Evolutionary conservation across 495 filamentous ascomycete genomes (phyloP), one percentile per base, ranked within the genome.

Genomic region (Achaetomiella virescens): DNA sequence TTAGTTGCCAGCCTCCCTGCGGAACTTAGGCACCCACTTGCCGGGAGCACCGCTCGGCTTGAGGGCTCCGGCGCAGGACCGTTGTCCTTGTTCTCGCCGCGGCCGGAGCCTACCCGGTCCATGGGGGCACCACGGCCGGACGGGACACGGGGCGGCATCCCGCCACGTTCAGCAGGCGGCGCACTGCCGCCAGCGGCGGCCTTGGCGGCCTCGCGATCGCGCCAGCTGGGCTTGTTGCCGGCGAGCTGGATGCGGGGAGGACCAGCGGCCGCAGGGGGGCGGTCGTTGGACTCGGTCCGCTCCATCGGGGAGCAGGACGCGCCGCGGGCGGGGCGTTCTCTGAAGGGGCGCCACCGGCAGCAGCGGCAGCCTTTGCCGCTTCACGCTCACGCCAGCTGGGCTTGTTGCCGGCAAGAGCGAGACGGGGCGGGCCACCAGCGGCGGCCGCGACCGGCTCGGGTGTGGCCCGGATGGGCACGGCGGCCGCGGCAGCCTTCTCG

Each of bases 131-230:
- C 67, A 44, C 69, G 69, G 15, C 62, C 50, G 36, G 69, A 65
- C 6, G 57, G 36, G 18, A 62, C 52, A n/a, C 65, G 44, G 41
- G 59, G 58, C 14, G 64, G 60, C 45, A 59, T 61, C 11, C 53
- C 56, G 43, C 52, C 57, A 7, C 65, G 54, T 40, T 67, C 64
- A 20, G 62, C 35, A 33, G 49, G 55, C 33, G 60, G 54, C 15
- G 54, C 31, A 18, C n/a, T n/a, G n/a, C 42, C 48, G 5, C 56
- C 49, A 33, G 51, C 57, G 29, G 60, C 62, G 36, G 53, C 68
- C 52, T 81, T 90, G 59, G 82, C 82, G 43, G 86, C 87, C 70
- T 88, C 75, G 42, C 89, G 81, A n/a, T 96, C 91, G 72, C 91
- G 86, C 91, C 91, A 96, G 63, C 78, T 82, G 33, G 82, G 73